Evolutionary conservation across 2,329 filamentous ascomycete genomes (phyloP), one percentile per base, ranked within the genome.

Genomic region (Epichloe aotearoae): DNA sequence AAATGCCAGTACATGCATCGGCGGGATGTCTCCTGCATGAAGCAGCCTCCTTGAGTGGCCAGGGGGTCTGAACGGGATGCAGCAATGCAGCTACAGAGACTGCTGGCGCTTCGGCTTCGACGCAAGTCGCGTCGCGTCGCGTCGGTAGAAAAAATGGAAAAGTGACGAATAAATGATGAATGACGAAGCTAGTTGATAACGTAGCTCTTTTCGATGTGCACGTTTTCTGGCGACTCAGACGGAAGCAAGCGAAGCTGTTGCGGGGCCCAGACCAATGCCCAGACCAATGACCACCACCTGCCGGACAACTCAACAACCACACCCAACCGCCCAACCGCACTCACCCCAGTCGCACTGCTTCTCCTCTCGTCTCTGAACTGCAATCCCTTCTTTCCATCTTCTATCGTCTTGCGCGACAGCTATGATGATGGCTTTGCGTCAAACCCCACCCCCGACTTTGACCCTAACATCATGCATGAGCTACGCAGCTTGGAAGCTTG

Each of bases 391-490:
- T 23, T 30, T 30, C 17, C n/a, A 36, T 14, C 5, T 47, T n/a
- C 20, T 8, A 8, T 36, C 19, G 8, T 36, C 17, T 36, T 42
- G 30, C n/a, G 17, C 39, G 23, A 34, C 26, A 41, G 17, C 23
- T 45, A 8, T 17, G 42, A 17, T 34, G 7, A 20, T 49, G 33
- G 41, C 37, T 39, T 48, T 36, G 39, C 45, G 15, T 30, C 30
- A 47, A 30, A 39, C 10, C 46, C 20, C 38, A 33, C 33, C 43
- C 42, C 42, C 7, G 39, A 42, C n/a, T 26, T 33, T 49, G 42
- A 50, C 33, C 38, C 47, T 43, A 47, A 43, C 33, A 42, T 44
- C 10, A 46, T 50, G 47, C 51, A 42, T 38, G 33, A 39, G 37
- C 43, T 38, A 30, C 47, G 30, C 40, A 40, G 36, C 20, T 41